Evolutionary conservation across 805 yeast species (phyloP).

Genomic region (Barnettozyma californica): DNA sequence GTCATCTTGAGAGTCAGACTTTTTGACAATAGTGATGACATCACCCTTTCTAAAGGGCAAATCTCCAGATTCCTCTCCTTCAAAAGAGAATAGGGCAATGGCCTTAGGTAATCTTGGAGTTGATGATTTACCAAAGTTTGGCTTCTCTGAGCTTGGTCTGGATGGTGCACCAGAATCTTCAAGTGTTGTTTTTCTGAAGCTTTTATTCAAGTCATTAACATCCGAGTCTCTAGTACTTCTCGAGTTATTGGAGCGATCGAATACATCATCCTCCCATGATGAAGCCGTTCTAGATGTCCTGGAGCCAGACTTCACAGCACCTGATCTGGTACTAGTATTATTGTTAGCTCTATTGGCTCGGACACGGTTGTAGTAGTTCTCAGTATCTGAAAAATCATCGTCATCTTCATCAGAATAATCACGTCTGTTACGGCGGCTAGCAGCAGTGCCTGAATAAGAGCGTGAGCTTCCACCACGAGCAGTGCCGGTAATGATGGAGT

Average conservation of each 20-base stretch:
- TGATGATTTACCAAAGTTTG: constrained; percentile 27
- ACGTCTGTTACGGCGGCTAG: constrained; percentile 15
- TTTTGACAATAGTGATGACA: constrained; percentile 78
- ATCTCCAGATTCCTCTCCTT: constrained; percentile 93
- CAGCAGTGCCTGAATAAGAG: neutral
- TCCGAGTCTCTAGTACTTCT: constrained; percentile 16
- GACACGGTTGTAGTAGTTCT: constrained; percentile 34
- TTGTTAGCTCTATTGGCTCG: constrained; percentile 14
- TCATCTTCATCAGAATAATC: constrained; percentile 25
- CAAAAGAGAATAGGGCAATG: constrained; percentile 81
- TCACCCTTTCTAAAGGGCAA: constrained; percentile 93
- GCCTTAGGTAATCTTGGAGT: constrained; percentile 60
- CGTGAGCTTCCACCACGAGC: constrained; percentile 21
- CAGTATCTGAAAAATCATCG: constrained; percentile 33
- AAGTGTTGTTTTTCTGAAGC: constrained; percentile 35
- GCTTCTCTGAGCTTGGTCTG: constrained; percentile 39
- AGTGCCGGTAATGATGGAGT: constrained; percentile 16
- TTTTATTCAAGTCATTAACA: constrained; percentile 35
- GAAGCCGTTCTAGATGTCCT: constrained; percentile 32
- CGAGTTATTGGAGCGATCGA: constrained; percentile 44
- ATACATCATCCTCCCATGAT: constrained; percentile 88
- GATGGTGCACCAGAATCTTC: constrained; percentile 30
- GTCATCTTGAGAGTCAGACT: constrained; percentile 84
- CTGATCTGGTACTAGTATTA: constrained; percentile 2
- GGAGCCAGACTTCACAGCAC: constrained; percentile 8